phyloP scores from a whole-genome alignment of 2,329 filamentous ascomycete species.

The Rhexocercosporidium sp. region DNA sequence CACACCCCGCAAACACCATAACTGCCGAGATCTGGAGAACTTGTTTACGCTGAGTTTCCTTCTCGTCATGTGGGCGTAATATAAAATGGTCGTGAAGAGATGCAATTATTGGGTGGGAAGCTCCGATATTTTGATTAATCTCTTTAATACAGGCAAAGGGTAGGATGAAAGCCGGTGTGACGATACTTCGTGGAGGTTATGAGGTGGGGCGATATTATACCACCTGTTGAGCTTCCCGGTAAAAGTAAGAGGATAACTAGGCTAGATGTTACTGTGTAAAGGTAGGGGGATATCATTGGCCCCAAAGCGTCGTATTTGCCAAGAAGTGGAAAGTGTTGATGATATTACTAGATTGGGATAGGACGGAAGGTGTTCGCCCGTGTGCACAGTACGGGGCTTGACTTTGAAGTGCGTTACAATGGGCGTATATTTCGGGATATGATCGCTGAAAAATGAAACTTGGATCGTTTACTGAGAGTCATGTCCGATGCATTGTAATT shows the following conservation, averaged over 20 bases:
- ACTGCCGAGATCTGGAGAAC: conserved; percentile 7
- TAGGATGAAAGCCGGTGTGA: not conserved
- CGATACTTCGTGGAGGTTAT: not conserved
- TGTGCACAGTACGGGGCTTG: not conserved
- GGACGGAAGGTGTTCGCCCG: not conserved
- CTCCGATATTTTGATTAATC: not conserved
- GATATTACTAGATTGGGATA: not conserved
- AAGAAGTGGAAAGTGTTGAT: not conserved
- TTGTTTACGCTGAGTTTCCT: not conserved
- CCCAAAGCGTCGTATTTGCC: not conserved
- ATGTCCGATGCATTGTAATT: not conserved
- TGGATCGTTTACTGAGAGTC: not conserved
- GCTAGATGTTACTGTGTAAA: not conserved
- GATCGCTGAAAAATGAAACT: not conserved
- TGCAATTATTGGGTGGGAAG: not conserved
- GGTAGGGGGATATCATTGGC: not conserved
- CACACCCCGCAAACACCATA: not conserved
- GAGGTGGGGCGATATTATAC: not conserved
- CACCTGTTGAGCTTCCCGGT: not conserved
- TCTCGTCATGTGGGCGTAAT: conserved; percentile 5
- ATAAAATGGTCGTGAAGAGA: not conserved
- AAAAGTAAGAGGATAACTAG: not conserved
- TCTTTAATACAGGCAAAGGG: not conserved
- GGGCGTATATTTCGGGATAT: not conserved
- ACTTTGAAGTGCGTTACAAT: not conserved